Conservation (phyloP, 305 asterid species). For the Ruellia speciosa region DNA sequence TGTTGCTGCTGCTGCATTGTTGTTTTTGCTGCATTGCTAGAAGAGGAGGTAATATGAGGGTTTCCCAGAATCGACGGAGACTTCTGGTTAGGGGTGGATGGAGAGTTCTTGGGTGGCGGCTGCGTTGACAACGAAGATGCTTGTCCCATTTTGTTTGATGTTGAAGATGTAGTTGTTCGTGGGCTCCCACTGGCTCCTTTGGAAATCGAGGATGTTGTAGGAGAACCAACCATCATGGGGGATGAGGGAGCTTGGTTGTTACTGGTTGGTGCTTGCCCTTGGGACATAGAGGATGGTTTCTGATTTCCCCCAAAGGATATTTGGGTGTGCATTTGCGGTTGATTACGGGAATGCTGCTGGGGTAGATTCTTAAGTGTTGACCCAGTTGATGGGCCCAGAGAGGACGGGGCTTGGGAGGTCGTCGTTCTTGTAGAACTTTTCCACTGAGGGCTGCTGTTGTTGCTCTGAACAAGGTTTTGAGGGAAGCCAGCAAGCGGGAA, state of each 20-base stretch:
- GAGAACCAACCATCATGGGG: constrained; percentile 78
- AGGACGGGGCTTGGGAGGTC: constrained; percentile 47
- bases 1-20: constrained; percentile 24
- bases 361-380: constrained; percentile 48
- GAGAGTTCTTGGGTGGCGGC: constrained; percentile 45
- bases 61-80: constrained; percentile 76
- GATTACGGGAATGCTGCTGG: constrained; percentile 57
- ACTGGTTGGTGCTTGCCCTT: constrained; percentile 40
- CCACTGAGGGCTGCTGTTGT: constrained; percentile 62
- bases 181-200: constrained; percentile 89
- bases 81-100: constrained; percentile 47
- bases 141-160: constrained; percentile 50
- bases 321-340: constrained; percentile 53
- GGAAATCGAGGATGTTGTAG: constrained; percentile 77
- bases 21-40: constrained; percentile 36
- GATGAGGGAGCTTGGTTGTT: constrained; percentile 38
- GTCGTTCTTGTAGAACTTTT: constrained; percentile 42
- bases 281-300: constrained; percentile 39
- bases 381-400: constrained; percentile 47
- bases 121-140: constrained; percentile 44
- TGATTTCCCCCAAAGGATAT: constrained; percentile 89
- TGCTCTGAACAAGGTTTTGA: constrained; percentile 66
- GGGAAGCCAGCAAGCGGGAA: constrained; percentile 57
- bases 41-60: constrained; percentile 38
- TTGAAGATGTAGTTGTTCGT: constrained; percentile 47